Percentiles rank a stretch among this genome's conserved stretches.
These are phyloP conservation scores for Quercus robur DNA, from an alignment of 306 rosid species.

Conservation along the genomic window DNA sequence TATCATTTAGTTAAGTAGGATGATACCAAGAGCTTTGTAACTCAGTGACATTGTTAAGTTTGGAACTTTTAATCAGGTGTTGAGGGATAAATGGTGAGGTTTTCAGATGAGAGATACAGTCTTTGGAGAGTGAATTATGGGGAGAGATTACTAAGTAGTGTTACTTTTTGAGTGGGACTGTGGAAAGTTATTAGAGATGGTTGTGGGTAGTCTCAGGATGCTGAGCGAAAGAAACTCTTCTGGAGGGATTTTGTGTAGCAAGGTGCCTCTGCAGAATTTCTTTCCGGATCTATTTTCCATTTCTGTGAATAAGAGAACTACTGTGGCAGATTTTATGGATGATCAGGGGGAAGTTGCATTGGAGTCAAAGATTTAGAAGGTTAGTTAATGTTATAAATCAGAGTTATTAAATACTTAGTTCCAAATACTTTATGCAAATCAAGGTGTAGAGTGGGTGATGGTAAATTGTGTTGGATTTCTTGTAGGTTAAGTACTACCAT, in stretches of 20 bases:
- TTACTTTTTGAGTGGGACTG: background rate
- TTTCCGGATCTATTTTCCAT: background rate
- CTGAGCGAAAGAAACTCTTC: background rate
- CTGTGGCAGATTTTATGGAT: background rate
- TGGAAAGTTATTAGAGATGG: background rate
- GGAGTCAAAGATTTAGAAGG: background rate
- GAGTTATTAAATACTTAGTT: background rate
- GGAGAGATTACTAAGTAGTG: background rate
- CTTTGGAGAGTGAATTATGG: background rate
- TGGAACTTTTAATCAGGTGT: background rate
- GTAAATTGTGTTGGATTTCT: background rate
- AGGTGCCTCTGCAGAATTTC: background rate
- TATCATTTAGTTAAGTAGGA: too few species aligned
- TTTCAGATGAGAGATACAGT: background rate
- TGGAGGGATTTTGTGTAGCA: background rate
- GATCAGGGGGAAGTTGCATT: background rate
- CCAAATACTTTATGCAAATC: background rate
- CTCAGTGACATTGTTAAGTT: too few species aligned
- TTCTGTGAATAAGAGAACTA: background rate
- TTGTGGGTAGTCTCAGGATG: background rate
- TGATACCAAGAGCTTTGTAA: too few species aligned
- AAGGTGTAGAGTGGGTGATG: background rate
- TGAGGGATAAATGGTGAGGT: background rate
- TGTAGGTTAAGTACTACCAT: too few species aligned
- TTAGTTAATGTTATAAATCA: background rate